These are phyloP conservation scores for Aspergillus eucalypticola DNA, from an alignment of 2,329 filamentous ascomycete species.

Conservation along the genomic window DNA sequence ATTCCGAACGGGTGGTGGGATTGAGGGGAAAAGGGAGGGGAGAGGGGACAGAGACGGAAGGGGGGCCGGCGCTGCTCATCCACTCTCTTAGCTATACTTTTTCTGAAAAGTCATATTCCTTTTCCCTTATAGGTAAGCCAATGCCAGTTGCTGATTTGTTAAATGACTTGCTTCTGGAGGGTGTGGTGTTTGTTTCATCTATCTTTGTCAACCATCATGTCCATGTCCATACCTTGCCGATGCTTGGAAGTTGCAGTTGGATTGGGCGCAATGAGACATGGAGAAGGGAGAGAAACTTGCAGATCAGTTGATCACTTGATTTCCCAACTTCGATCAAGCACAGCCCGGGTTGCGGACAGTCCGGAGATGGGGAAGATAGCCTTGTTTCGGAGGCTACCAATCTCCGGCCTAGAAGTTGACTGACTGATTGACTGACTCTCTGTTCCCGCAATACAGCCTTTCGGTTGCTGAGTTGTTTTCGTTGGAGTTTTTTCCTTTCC, in stretches of 20 bases:
- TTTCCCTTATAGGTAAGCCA: neutral
- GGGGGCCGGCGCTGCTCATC: neutral
- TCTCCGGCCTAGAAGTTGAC: neutral
- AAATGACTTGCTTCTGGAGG: neutral
- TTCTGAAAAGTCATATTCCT: neutral
- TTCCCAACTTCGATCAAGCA: neutral
- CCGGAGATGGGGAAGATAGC: neutral
- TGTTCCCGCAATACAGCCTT: neutral
- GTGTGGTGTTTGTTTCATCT: neutral
- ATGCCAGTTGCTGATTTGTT: neutral
- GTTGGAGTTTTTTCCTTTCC: neutral
- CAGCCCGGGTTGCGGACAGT: neutral
- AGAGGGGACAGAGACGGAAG: neutral
- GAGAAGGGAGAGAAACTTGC: neutral
- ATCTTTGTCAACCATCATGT: neutral
- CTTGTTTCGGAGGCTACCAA: slow-evolving; percentile 2
- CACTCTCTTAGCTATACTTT: neutral
- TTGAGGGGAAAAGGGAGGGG: too few species aligned
- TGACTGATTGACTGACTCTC: neutral
- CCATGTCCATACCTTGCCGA: neutral
- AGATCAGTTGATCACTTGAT: slow-evolving; percentile 5
- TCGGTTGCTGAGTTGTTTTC: neutral
- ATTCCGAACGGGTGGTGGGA: slow-evolving; percentile 17
- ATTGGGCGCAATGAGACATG: slow-evolving; percentile 1
- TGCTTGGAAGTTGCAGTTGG: neutral